Base-by-base conservation (phyloP, 805 yeast species). In the Brettanomyces sp. region DNA sequence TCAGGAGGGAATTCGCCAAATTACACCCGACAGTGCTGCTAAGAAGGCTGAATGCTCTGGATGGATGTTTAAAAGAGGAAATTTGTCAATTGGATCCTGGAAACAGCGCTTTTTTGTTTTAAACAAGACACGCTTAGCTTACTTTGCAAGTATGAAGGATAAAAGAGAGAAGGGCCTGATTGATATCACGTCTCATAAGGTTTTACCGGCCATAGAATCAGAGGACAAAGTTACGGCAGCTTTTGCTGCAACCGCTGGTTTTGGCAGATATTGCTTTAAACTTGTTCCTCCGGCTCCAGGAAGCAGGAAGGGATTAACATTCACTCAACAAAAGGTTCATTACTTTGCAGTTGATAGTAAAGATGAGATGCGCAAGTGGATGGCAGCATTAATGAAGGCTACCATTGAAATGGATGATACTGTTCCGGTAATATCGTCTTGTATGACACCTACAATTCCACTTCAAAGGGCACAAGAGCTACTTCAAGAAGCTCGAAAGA, bases 251-350 rank as follows among this genome's bases (percentile, higher is more conserved):
- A 81, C 91, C 32, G 84, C 95, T 3, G 96, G 97, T 7, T 82
- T 85, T 39, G 98, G 98, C n/a, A 74, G 95, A 37, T 86, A 79
- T 60, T 88, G 96, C 57, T 91, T 93, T 70, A 90, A 90, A 63
- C 63, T 93, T 11, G 79, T 90, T 3, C 99, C 99, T 8, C 99
- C 99, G 0, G 95, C 95, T 2, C 98, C 98, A 0, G 99, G 99
- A 0, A 86, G 91, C 45, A 82, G 83, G 53, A 91, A 90, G 66
- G 98, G 98, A 0, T 76, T 93, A 47, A 90, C 96, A 0, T 93
- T 93, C 63, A 93, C 99, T 0, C 96, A 90, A 52, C 99, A 96
- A 28, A 87, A 89, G 53, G 85, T 89, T 6, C 99, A 93, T 58
- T 93, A 84, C 63, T 93, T 93, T 73, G 97, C 98, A 0, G 96